Conservation (phyloP, 2,329 filamentous ascomycete genomes). For the Cladosporium sp. region DNA sequence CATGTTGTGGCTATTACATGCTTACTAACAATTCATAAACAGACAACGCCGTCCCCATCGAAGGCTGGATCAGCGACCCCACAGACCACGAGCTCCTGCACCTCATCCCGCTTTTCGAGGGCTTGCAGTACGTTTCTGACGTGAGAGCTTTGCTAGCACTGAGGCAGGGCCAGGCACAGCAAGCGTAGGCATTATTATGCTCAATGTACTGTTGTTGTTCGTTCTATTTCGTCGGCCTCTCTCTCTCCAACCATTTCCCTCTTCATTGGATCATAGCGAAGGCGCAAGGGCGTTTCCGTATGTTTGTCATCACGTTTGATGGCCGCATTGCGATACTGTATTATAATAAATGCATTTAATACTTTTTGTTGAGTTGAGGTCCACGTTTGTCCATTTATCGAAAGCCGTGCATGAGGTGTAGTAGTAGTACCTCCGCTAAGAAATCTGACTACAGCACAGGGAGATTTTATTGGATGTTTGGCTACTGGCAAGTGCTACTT, state of each 20-base stretch:
- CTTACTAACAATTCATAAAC: slow-evolving; percentile 16
- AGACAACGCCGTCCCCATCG: slow-evolving; percentile 99
- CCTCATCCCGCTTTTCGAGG: slow-evolving; percentile 87
- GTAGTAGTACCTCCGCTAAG: too few relatives aligned
- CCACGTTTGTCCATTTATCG: too few relatives aligned
- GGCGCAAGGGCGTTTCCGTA: slow-evolving; percentile 15
- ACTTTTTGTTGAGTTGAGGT: too few relatives aligned
- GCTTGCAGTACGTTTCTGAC: slow-evolving; percentile 93
- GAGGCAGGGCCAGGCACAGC: slow-evolving; percentile 62
- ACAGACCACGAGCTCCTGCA: slow-evolving; percentile 95
- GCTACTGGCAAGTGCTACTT: too few relatives aligned
- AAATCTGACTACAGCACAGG: too few relatives aligned
- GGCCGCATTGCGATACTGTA: not conserved
- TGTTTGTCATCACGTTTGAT: not conserved
- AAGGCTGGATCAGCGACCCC: slow-evolving; percentile 98
- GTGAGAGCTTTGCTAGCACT: slow-evolving; percentile 87
- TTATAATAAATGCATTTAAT: slow-evolving; percentile 4
- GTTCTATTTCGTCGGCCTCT: not conserved
- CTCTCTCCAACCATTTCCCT: not conserved
- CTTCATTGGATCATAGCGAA: slow-evolving; percentile 15
- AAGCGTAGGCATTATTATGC: slow-evolving; percentile 10
- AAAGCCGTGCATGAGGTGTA: too few relatives aligned
- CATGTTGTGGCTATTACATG: not conserved
- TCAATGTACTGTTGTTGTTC: not conserved
- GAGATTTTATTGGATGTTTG: too few relatives aligned